Conservation (phyloP, 176 grass and related monocot genomes). For the maize (Zea mays) region DNA sequence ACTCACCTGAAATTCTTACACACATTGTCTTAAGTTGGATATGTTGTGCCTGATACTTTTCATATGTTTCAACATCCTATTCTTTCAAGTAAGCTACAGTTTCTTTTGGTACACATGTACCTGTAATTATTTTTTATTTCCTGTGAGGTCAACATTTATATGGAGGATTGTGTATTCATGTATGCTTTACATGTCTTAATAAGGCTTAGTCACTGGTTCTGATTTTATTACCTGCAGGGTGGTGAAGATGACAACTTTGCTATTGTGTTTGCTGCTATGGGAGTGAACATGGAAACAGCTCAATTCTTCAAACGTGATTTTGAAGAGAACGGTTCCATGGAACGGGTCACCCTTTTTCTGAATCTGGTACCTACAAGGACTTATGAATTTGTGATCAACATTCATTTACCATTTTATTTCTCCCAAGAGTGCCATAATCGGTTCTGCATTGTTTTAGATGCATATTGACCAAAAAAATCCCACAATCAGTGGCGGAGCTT, state of each 20-base stretch:
- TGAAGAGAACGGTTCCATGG: slow-evolving; percentile 98
- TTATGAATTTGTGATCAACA: not conserved
- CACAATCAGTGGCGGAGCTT: not conserved
- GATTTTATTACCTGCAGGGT: slow-evolving; percentile 40
- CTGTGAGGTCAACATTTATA: not conserved
- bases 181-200: not conserved
- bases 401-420: slow-evolving; percentile 2
- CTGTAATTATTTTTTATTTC: not conserved
- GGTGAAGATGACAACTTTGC: slow-evolving; percentile 90
- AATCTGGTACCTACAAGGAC: slow-evolving; percentile 63
- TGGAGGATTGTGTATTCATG: not conserved
- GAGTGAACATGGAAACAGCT: slow-evolving; percentile 96
- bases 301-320: slow-evolving; percentile 97
- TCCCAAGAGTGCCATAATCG: not conserved
- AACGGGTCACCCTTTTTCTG: slow-evolving; percentile 86
- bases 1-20: not conserved
- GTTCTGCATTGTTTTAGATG: not conserved
- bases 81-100: not conserved
- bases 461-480: not conserved
- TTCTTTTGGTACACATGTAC: not conserved
- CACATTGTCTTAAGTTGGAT: not conserved
- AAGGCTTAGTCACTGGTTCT: slow-evolving; percentile 8
- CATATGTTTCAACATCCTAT: not conserved
- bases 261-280: slow-evolving; percentile 97
- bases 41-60: not conserved